Conservation (phyloP, 495 filamentous ascomycete genomes). For the Cladorrhinum samala region DNA sequence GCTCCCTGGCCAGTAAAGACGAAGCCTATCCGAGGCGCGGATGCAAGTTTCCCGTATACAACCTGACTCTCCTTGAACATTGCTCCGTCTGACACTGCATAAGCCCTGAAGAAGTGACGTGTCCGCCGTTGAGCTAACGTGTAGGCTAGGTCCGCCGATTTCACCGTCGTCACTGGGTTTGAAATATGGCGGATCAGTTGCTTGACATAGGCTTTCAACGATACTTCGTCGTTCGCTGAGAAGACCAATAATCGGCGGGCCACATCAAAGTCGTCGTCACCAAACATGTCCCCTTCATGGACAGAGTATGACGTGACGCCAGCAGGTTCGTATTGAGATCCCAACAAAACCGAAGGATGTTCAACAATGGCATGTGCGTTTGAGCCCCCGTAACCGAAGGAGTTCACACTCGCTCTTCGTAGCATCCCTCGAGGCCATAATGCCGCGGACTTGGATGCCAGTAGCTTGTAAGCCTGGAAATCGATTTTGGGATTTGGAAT, state of each 20-base stretch:
- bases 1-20: constrained; percentile 15
- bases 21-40: neutral
- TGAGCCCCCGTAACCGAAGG: constrained; percentile 50
- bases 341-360: neutral
- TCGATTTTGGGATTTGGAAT: constrained; percentile 37
- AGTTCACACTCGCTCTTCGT: constrained; percentile 44
- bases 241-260: constrained; percentile 5
- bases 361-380: constrained; percentile 52
- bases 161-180: constrained; percentile 15
- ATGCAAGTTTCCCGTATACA: neutral
- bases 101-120: constrained; percentile 8
- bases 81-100: neutral
- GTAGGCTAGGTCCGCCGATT: neutral
- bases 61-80: neutral
- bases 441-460: neutral
- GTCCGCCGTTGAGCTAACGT: neutral
- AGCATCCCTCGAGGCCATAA: constrained; percentile 6
- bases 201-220: constrained; percentile 8
- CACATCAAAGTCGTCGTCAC: neutral
- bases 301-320: neutral
- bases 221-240: constrained; percentile 18
- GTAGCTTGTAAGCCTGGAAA: constrained; percentile 10
- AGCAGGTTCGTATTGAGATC: neutral
- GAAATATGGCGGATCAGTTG: constrained; percentile 15
- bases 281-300: neutral